Conservation (phyloP, 768 basidiomycete species). For the Tylopilus subfusipes region DNA sequence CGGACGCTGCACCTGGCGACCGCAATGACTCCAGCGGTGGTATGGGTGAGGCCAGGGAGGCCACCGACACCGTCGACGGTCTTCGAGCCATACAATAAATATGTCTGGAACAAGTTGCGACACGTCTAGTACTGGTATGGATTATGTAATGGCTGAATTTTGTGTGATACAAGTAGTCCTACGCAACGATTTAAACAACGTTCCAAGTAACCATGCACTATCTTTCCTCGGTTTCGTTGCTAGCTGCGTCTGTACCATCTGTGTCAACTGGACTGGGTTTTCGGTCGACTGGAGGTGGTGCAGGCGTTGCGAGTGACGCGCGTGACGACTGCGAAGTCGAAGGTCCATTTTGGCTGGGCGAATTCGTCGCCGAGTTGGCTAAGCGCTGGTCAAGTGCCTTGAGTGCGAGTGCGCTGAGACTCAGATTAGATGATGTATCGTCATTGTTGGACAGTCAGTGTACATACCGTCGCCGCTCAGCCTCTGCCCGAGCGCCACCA, state of each 20-base stretch:
- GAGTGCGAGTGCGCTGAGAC: constrained; percentile 81
- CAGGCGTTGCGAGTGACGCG: constrained; percentile 27
- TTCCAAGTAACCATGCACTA: constrained; percentile 16
- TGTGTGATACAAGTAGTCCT: constrained; percentile 1
- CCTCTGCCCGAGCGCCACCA: constrained; percentile 90
- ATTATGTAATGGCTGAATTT: constrained; percentile 22
- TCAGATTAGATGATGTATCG: constrained; percentile 7
- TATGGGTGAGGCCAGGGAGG: constrained; percentile 24
- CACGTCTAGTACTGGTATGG: background rate
- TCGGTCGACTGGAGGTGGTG: constrained; percentile 33
- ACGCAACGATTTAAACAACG: constrained; percentile 6
- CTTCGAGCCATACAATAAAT: constrained; percentile 37
- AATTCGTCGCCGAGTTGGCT: constrained; percentile 49
- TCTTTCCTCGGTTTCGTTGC: constrained; percentile 20
- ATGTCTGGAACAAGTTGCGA: background rate
- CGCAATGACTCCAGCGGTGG: constrained; percentile 7
- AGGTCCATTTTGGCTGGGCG: constrained; percentile 31
- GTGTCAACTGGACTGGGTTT: constrained; percentile 22
- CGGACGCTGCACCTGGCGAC: constrained; percentile 3
- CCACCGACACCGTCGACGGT: constrained; percentile 34
- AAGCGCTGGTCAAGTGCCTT: constrained; percentile 95
- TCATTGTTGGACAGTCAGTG: background rate
- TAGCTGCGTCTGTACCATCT: constrained; percentile 15
- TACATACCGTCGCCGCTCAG: constrained; percentile 85
- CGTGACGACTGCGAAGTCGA: constrained; percentile 28